Conservation (phyloP, 805 yeast species). For the Kodamaea neixiangensis region DNA sequence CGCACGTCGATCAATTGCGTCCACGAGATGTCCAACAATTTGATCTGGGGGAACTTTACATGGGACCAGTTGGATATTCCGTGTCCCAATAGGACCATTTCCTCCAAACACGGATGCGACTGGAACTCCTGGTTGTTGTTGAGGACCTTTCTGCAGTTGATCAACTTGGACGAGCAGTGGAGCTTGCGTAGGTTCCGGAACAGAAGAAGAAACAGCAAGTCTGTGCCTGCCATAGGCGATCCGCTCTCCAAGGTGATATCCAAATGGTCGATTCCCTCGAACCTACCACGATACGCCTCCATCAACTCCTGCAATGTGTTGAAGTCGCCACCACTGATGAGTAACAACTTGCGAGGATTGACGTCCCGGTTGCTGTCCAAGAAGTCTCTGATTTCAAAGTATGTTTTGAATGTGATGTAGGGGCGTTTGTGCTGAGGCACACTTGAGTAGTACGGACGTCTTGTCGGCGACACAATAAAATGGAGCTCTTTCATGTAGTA, state of each 20-base stretch:
- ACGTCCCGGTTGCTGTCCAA: conserved; percentile 29
- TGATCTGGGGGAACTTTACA: conserved; percentile 27
- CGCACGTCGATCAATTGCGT: conserved; percentile 22
- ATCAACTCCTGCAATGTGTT: conserved; percentile 27
- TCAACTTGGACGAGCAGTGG: conserved; percentile 30
- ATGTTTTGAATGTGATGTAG: conserved; percentile 21
- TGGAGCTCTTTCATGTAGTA: conserved; percentile 35
- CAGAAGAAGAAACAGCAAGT: conserved; percentile 24
- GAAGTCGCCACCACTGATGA: conserved; percentile 35
- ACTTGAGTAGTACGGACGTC: conserved; percentile 20
- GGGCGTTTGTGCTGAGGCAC: conserved; percentile 9
- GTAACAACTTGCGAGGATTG: conserved; percentile 26
- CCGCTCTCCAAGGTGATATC: conserved; percentile 32
- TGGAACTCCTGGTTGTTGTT: conserved; percentile 4
- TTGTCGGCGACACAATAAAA: conserved; percentile 33
- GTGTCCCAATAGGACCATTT: conserved; percentile 37
- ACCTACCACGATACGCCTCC: conserved; percentile 18
- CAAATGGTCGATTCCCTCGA: conserved; percentile 19
- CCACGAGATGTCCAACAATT: conserved; percentile 41
- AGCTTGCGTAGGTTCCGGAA: conserved; percentile 29
- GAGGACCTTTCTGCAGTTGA: conserved; percentile 8
- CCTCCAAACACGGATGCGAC: conserved; percentile 17
- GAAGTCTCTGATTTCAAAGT: conserved; percentile 35
- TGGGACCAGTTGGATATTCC: conserved; percentile 30
- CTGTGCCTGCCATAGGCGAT: conserved; percentile 18